A percentile compares a stretch with the other conserved stretches of the same genome.
Evolutionary conservation across 1,139 yeast genomes (phyloP).

Genomic region (Maudiozyma humilis): DNA sequence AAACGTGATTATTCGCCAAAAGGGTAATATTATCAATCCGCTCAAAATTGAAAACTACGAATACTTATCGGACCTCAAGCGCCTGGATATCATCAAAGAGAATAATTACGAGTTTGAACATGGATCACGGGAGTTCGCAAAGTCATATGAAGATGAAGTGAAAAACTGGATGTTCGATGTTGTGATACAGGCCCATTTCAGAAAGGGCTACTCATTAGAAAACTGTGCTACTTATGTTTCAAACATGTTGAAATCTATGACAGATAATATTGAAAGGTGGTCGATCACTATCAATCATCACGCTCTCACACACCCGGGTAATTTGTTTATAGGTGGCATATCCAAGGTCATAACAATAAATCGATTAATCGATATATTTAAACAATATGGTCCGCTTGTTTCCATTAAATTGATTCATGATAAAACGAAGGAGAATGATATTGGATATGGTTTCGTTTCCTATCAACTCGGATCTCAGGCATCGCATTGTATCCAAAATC

Average conservation of each 20-base stretch:
- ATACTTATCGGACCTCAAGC: slow-evolving; percentile 19
- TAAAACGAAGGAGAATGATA: slow-evolving; percentile 10
- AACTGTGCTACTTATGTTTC: slow-evolving; percentile 1
- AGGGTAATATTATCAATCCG: slow-evolving; percentile 19
- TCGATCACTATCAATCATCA: slow-evolving; percentile 28
- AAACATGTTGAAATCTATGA: background rate
- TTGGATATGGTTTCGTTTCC: slow-evolving; percentile 44
- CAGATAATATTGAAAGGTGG: slow-evolving; percentile 17
- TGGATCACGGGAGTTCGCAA: slow-evolving; percentile 18
- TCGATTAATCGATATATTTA: slow-evolving; percentile 35
- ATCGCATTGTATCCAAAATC: slow-evolving; percentile 36
- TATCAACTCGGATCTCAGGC: slow-evolving; percentile 37
- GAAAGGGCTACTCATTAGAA: slow-evolving; percentile 10
- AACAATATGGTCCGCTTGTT: slow-evolving; percentile 37
- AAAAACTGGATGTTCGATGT: slow-evolving; percentile 20
- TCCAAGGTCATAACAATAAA: slow-evolving; percentile 36
- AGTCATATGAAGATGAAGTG: slow-evolving; percentile 9
- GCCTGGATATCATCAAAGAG: slow-evolving; percentile 19
- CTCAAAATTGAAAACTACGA: slow-evolving; percentile 26
- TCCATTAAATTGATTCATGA: slow-evolving; percentile 37
- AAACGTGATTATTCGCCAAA: slow-evolving; percentile 5
- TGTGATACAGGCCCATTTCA: slow-evolving; percentile 28
- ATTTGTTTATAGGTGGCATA: slow-evolving; percentile 49
- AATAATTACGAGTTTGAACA: slow-evolving; percentile 22
- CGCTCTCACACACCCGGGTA: slow-evolving; percentile 58